A percentile compares a stretch with the other conserved stretches of the same genome.
phyloP scores from a whole-genome alignment of 805 yeast species.

The Kuraishia borneana region DNA sequence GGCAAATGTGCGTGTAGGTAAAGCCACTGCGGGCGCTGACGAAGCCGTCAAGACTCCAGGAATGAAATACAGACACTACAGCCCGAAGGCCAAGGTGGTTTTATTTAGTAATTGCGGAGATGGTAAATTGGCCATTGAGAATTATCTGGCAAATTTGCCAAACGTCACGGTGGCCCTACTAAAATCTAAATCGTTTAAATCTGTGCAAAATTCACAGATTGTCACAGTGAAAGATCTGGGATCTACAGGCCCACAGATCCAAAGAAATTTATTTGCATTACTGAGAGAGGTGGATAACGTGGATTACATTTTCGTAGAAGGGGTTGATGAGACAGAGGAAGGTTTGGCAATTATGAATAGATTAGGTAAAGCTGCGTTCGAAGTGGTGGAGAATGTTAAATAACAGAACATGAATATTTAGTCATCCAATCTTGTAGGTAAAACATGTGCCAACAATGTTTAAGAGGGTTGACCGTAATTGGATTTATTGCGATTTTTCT shows the following conservation, averaged over 20 bases:
- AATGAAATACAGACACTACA: slow-evolving; percentile 93
- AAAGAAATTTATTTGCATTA: slow-evolving; percentile 60
- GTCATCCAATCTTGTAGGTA: no score
- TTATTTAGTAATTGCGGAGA: slow-evolving; percentile 43
- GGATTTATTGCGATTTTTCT: no score
- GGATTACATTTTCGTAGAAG: slow-evolving; percentile 75
- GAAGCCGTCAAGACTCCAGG: slow-evolving; percentile 91
- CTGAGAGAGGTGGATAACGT: slow-evolving; percentile 75
- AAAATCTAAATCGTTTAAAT: slow-evolving; percentile 25
- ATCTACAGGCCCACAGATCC: slow-evolving; percentile 43
- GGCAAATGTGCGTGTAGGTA: slow-evolving; percentile 53
- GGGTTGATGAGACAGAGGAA: slow-evolving; percentile 61
- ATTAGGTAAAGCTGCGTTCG: slow-evolving; percentile 70
- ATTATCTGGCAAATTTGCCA: slow-evolving; percentile 9
- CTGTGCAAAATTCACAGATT: slow-evolving; percentile 8
- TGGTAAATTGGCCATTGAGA: slow-evolving; percentile 23
- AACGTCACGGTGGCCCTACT: slow-evolving; percentile 37
- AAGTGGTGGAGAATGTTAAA: slow-evolving; percentile 11
- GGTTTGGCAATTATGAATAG: slow-evolving; percentile 96
- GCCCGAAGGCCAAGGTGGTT: slow-evolving; percentile 79
- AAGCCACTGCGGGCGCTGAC: slow-evolving; percentile 45
- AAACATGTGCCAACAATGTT: no score
- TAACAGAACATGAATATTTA: no score
- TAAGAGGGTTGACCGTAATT: no score
- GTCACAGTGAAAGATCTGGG: slow-evolving; percentile 28